Conservation (phyloP, 257 asterid species). For the Gentiana macrophylla region DNA sequence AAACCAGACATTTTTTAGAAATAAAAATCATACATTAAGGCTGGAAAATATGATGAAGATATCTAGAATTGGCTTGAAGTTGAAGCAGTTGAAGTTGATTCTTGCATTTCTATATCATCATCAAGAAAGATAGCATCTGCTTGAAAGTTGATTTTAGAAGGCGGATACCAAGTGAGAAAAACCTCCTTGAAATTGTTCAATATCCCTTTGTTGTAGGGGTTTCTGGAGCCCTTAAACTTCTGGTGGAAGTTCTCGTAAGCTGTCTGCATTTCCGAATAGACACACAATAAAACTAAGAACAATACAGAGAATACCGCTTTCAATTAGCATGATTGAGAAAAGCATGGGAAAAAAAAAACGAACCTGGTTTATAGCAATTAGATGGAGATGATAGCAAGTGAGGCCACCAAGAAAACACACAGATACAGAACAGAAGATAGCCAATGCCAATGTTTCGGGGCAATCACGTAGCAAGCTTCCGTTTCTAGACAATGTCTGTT, state of each 20-base stretch:
- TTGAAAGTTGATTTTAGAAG: conserved; percentile 22
- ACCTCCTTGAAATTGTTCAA: conserved; percentile 23
- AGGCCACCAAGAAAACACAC: conserved; percentile 11
- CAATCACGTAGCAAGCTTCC: conserved; percentile 6
- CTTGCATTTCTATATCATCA: too few species aligned
- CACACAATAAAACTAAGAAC: too few species aligned
- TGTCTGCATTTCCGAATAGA: conserved; percentile 5
- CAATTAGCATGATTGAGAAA: neutral
- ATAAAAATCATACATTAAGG: too few species aligned
- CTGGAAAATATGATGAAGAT: too few species aligned
- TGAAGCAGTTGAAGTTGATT: too few species aligned
- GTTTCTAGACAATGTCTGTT: conserved; percentile 1
- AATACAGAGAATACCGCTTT: neutral
- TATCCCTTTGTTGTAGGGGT: conserved; percentile 11
- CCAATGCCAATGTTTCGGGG: conserved; percentile 17
- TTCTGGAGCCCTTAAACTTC: conserved; percentile 11
- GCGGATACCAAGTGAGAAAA: conserved; percentile 8
- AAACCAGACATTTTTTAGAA: too few species aligned
- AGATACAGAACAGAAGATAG: conserved; percentile 11
- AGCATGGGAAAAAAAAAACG: neutral
- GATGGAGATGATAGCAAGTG: conserved; percentile 21
- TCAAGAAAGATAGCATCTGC: conserved; percentile 6
- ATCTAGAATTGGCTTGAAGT: too few species aligned
- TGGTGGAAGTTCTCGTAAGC: conserved; percentile 24
- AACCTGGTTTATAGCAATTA: conserved; percentile 20